Evolutionary conservation across 805 yeast genomes (phyloP), one percentile per base, ranked within the genome.

Genomic region (Torulaspora indica): DNA sequence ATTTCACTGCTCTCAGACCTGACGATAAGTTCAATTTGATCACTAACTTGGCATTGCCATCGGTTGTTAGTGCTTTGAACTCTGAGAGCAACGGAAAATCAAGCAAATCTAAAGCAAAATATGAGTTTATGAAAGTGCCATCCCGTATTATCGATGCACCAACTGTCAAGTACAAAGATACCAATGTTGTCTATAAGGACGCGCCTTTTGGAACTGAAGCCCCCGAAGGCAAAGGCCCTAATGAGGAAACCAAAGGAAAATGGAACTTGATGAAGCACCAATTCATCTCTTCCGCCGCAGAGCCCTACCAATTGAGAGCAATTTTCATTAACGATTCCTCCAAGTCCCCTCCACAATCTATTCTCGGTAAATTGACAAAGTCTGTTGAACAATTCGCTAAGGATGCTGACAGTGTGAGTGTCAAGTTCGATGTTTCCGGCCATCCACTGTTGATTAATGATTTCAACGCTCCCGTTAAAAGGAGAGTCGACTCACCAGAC

Each of bases 111-210:
- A 40, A 37, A 32, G 29, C 52, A 10, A 13, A 17, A 17, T 46
- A 40, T 34, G 35, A 37, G 22, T 54, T 55, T 45, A 38, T 55
- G 35, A 53, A 35, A 20, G 57, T 55, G 22, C 57, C 59, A 41
- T 53, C 57, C 24, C 52, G 57, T 35, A 49, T 55, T 37, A 52
- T 55, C 32, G 57, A 55, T 34, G 51, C 59, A n/a, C 59, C 59
- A 24, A 45, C 48, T 15, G 52, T 55, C 38, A 49, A 50, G 37
- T 53, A 42, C 38, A 46, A 48, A 20, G 25, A 35, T 5, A 28
- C 54, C 14, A 34, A 29, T 5, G 33, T 53, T 9, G 38, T 27
- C 10, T 47, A 52, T 30, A 36, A 43, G 25, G 55, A 50, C 28
- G 49, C 44, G 22, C 54, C 51, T 24, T 55, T 35, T 33, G 53